Evolutionary conservation across 2,329 filamentous ascomycete species (phyloP).

Genomic region (Ceratocystiopsis minuta): DNA sequence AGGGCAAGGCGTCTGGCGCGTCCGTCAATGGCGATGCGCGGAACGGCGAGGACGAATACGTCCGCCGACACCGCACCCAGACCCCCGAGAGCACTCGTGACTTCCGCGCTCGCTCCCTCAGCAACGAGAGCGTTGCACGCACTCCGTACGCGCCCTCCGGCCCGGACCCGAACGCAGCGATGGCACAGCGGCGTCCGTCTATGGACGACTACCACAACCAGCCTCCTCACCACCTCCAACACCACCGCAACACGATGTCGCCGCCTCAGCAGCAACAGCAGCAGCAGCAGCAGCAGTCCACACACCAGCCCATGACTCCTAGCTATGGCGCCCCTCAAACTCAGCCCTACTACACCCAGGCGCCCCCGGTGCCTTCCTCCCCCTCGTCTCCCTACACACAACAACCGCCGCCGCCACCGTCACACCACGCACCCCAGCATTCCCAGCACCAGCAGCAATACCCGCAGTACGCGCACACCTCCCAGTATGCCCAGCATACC

Average conservation of each 20-base stretch:
- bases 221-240: slow-evolving; percentile 6
- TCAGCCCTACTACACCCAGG: slow-evolving; percentile 7
- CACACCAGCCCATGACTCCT: too few species aligned
- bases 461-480: slow-evolving; percentile 1
- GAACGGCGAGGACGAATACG: slow-evolving; percentile 15
- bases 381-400: slow-evolving; percentile 8
- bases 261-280: slow-evolving; percentile 8
- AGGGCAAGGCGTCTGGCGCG: slow-evolving; percentile 19
- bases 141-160: slow-evolving; percentile 14
- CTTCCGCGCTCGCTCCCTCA: slow-evolving; percentile 16
- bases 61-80: slow-evolving; percentile 15
- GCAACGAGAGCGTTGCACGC: slow-evolving; percentile 15
- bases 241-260: too few species aligned
- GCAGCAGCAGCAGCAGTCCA: slow-evolving; percentile 1
- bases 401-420: too few species aligned
- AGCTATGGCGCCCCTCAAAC: neutral
- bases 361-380: slow-evolving; percentile 16
- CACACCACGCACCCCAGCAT: slow-evolving; percentile 8
- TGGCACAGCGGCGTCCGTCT: slow-evolving; percentile 16
- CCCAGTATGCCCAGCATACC: slow-evolving; percentile 2
- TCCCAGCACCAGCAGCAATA: slow-evolving; percentile 8
- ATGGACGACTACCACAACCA: slow-evolving; percentile 13
- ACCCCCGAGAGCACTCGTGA: slow-evolving; percentile 15
- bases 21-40: slow-evolving; percentile 1
- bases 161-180: slow-evolving; percentile 6